Evolutionary conservation across 2,329 filamentous ascomycete species (phyloP).

Genomic region (Cadophora luteo-olivacea): DNA sequence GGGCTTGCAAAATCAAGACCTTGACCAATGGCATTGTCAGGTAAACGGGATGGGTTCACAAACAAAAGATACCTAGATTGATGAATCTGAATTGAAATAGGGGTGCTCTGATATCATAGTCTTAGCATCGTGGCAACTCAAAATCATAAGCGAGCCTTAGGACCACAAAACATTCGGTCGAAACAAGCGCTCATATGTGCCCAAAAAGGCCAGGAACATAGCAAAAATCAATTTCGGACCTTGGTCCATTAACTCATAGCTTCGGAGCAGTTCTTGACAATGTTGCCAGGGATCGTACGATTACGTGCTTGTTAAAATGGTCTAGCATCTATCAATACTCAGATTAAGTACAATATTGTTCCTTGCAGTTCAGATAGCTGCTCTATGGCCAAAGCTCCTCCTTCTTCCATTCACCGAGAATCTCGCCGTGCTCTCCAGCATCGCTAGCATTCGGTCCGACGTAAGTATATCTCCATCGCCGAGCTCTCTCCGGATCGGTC

Average conservation of each 20-base stretch:
- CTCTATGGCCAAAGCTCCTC: constrained; percentile 45
- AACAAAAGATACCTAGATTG: background rate
- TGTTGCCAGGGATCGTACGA: too few relatives aligned
- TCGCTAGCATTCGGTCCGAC: constrained; percentile 48
- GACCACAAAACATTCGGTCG: too few relatives aligned
- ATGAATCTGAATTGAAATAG: background rate
- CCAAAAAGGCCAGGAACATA: too few relatives aligned
- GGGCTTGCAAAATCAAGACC: constrained; percentile 81
- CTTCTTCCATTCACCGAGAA: constrained; percentile 58
- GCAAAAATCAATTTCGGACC: too few relatives aligned
- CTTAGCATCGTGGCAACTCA: background rate
- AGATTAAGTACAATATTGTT: background rate
- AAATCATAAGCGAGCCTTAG: background rate
- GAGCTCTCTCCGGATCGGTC: constrained; percentile 60
- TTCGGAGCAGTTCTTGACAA: too few relatives aligned
- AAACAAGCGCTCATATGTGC: background rate
- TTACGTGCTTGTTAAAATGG: background rate
- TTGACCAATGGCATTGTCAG: constrained; percentile 83
- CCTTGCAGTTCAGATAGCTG: background rate
- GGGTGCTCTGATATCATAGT: background rate
- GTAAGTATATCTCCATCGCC: constrained; percentile 64
- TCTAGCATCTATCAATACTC: background rate
- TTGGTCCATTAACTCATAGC: too few relatives aligned
- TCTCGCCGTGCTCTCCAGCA: constrained; percentile 52
- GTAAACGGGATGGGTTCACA: constrained; percentile 54